Conservation (phyloP, 148 eudicot genomes). For the Fagopyrum tataricum region DNA sequence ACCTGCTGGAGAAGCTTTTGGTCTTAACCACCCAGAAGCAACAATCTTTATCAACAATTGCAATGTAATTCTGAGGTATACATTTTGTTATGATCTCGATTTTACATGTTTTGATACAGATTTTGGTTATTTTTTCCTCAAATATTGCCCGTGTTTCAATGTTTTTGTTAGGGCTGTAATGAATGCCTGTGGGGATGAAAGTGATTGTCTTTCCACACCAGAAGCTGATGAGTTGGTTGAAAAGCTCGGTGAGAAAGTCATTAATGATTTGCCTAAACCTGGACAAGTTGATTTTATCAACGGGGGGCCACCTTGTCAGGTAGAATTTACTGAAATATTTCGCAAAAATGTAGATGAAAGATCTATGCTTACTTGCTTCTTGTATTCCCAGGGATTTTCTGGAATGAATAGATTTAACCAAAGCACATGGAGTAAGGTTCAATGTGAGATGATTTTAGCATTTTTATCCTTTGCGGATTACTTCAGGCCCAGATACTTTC, state of each 20-base stretch:
- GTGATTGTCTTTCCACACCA: conserved; percentile 75
- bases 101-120: too few relatives aligned
- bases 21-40: conserved; percentile 79
- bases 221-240: conserved; percentile 77
- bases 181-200: conserved; percentile 68
- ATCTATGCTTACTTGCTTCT: background rate
- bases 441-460: conserved; percentile 84
- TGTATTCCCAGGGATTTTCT: conserved; percentile 63
- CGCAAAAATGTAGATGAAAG: background rate
- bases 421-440: conserved; percentile 86
- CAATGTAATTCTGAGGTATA: conserved; percentile 85
- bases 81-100: background rate
- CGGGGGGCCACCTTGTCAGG: conserved; percentile 99
- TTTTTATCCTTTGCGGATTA: conserved; percentile 78
- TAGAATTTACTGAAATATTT: conserved; percentile 14
- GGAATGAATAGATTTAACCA: conserved; percentile 86
- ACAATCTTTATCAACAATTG: conserved; percentile 70
- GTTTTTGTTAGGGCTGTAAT: conserved; percentile 56
- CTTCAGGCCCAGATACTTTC: conserved; percentile 68
- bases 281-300: conserved; percentile 96
- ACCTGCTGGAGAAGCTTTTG: conserved; percentile 93
- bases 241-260: conserved; percentile 43
- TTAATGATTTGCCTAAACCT: conserved; percentile 61
- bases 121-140: background rate
- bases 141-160: background rate